Percentiles rank a stretch among this genome's conserved stretches.
Conservation (phyloP, 2,329 filamentous ascomycete species). For the Rhynchosporium secalis region DNA sequence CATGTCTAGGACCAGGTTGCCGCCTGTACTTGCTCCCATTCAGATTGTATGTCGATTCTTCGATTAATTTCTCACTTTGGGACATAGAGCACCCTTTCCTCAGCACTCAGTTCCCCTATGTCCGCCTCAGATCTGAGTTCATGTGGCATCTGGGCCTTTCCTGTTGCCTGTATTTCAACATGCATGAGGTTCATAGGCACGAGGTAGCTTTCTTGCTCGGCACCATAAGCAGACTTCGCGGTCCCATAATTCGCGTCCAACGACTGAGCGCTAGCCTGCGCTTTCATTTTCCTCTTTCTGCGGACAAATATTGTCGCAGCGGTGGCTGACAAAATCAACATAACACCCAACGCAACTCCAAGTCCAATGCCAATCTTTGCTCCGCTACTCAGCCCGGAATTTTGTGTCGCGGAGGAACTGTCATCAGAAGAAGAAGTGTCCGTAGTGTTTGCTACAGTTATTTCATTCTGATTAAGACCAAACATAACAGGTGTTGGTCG, state of each 20-base stretch:
- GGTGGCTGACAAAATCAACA: background rate
- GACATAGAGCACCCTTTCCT: background rate
- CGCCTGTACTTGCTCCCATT: no score
- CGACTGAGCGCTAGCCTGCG: background rate
- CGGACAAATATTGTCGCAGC: constrained; percentile 4
- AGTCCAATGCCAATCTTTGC: constrained; percentile 22
- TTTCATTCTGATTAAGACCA: background rate
- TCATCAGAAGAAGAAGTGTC: no score
- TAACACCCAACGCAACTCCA: constrained; percentile 17
- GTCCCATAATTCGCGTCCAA: background rate
- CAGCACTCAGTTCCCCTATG: constrained; percentile 10
- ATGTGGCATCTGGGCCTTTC: background rate
- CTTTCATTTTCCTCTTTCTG: constrained; percentile 7
- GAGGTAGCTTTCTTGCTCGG: background rate
- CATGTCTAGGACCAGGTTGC: no score
- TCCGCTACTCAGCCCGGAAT: constrained; percentile 8
- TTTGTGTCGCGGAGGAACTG: no score
- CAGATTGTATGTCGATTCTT: no score
- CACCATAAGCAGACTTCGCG: background rate
- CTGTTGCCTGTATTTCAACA: background rate
- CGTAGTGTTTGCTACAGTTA: background rate
- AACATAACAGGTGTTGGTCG: constrained; percentile 6
- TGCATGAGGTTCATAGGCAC: background rate
- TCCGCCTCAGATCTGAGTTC: background rate
- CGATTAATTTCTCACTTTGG: background rate